A percentile compares a stretch with the other conserved stretches of the same genome.
Evolutionary conservation across 352 stramenopile genomes (phyloP).

Genomic region (Discostella stelligera): DNA sequence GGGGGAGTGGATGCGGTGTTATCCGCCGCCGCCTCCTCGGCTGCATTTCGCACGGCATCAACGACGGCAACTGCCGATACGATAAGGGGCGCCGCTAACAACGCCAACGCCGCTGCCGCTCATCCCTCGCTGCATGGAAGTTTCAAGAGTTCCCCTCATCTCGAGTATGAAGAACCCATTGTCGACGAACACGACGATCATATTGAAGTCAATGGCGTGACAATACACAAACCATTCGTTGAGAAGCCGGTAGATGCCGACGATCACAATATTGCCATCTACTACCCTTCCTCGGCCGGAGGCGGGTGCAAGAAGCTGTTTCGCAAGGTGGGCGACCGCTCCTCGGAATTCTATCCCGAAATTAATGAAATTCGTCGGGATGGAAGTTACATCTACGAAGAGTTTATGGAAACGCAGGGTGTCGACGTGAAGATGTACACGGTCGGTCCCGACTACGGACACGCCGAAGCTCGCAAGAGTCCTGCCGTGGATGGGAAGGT

Average conservation of each 20-base stretch:
- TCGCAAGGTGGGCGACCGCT: slow-evolving; percentile 92
- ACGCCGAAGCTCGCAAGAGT: slow-evolving; percentile 98
- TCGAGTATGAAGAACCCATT: slow-evolving; percentile 45
- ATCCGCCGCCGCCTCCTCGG: too few relatives aligned
- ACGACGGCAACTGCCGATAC: too few relatives aligned
- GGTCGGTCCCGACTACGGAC: slow-evolving; percentile 96
- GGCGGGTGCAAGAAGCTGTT: slow-evolving; percentile 98
- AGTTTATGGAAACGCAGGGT: slow-evolving; percentile 98
- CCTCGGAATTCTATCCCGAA: slow-evolving; percentile 94
- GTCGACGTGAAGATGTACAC: slow-evolving; percentile 99
- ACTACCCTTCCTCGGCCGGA: slow-evolving; percentile 96
- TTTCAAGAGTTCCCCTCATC: background rate
- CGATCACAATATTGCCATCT: slow-evolving; percentile 99
- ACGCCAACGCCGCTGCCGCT: background rate
- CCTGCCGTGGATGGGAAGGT: slow-evolving; percentile 98
- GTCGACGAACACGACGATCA: slow-evolving; percentile 85
- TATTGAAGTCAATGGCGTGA: slow-evolving; percentile 91
- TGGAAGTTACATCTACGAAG: slow-evolving; percentile 82
- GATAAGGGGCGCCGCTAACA: too few relatives aligned
- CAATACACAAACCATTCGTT: slow-evolving; percentile 99
- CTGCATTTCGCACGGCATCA: too few relatives aligned
- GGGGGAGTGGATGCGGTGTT: background rate
- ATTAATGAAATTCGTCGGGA: slow-evolving; percentile 94
- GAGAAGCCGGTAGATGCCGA: slow-evolving; percentile 99
- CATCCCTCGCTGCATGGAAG: background rate